These are phyloP conservation scores for Quercus phellos DNA, from an alignment of 331 rosid species.

Conservation along the genomic window DNA sequence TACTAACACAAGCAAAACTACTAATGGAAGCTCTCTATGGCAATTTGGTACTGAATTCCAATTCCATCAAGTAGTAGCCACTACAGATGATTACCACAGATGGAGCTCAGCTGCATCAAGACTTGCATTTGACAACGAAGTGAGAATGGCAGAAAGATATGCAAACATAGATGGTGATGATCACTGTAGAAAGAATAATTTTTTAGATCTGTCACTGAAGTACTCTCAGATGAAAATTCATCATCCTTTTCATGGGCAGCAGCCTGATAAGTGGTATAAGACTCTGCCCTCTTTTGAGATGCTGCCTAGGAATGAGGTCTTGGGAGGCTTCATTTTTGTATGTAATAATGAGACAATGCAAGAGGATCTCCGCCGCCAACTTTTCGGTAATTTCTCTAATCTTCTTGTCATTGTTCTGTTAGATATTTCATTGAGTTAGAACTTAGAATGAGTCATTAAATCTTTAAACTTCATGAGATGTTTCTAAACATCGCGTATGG, in stretches of 20 bases:
- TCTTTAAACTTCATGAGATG: neutral
- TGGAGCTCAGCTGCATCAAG: slow-evolving; percentile 6
- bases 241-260: slow-evolving; percentile 1
- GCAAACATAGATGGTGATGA: neutral
- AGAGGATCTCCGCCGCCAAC: slow-evolving; percentile 30
- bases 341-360: slow-evolving; percentile 31
- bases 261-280: slow-evolving; percentile 8
- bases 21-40: slow-evolving; percentile 1
- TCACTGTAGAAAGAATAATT: neutral
- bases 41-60: neutral
- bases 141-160: neutral
- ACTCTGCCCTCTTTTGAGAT: slow-evolving; percentile 22
- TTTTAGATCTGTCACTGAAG: neutral
- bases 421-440: neutral
- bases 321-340: slow-evolving; percentile 28
- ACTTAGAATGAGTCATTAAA: neutral
- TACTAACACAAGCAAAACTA: neutral
- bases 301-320: slow-evolving; percentile 25
- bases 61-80: neutral
- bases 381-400: slow-evolving; percentile 13
- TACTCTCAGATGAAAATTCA: neutral
- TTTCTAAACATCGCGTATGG: neutral
- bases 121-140: slow-evolving; percentile 7
- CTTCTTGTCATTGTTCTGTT: neutral
- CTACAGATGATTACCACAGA: neutral